Conservation (phyloP, 495 filamentous ascomycete genomes). For the Penicillium robsamsonii region DNA sequence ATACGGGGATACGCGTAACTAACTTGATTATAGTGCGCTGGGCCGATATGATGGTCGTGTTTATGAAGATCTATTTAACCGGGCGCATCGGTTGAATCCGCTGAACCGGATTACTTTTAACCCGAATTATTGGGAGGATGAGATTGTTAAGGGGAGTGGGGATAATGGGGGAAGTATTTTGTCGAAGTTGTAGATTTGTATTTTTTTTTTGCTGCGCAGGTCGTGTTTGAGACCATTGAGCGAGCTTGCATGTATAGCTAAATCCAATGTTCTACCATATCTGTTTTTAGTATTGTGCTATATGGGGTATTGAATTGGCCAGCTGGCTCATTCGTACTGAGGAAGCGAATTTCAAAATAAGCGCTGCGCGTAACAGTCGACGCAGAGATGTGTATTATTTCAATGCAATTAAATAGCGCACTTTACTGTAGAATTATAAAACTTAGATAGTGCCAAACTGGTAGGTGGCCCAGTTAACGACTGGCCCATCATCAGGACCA, state of each 20-base stretch:
- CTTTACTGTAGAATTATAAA: background rate
- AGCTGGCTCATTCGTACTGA: background rate
- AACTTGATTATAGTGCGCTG: conserved; percentile 31
- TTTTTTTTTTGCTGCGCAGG: background rate
- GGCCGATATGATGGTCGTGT: conserved; percentile 48
- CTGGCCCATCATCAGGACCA: conserved; percentile 59
- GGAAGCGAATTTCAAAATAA: background rate
- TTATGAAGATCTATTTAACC: conserved; percentile 49
- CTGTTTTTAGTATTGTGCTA: background rate
- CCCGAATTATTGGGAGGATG: conserved; percentile 48
- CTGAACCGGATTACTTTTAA: conserved; percentile 48
- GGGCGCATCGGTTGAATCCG: conserved; percentile 47
- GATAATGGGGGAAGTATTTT: conserved; percentile 21
- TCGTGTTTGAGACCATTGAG: background rate
- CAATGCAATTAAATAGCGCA: background rate
- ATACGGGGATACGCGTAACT: background rate
- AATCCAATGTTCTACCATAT: background rate
- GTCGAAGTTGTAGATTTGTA: conserved; percentile 22
- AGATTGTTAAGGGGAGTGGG: conserved; percentile 45
- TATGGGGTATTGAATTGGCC: background rate
- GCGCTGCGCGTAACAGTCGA: background rate
- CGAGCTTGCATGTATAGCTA: background rate
- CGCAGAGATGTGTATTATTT: conserved; percentile 5
- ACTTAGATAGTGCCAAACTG: conserved; percentile 48
- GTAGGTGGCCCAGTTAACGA: conserved; percentile 65